Base-by-base conservation (phyloP, 73 alveolate species). In the Paramecium pentaurelia region DNA sequence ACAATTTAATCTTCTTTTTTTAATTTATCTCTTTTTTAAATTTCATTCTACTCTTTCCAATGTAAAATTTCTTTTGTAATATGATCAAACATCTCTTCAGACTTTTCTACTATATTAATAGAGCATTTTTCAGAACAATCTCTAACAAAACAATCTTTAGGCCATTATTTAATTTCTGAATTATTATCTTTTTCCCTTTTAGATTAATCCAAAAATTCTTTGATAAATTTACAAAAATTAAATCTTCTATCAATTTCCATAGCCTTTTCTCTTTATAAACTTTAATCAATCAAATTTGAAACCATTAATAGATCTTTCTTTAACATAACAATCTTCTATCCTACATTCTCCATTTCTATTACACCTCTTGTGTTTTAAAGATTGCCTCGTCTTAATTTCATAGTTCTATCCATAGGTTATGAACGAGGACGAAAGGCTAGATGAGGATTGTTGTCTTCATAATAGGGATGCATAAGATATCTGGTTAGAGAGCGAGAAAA, bases 381-480 rank as follows among this genome's bases (percentile, higher is more conserved):
- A 32, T 40, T 27, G 14, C 77, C 77, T 12, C 91, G 1, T 22
- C 91, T 80, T 9, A 80, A 36, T 22, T 42, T 80, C 91, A 80
- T 80, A 2, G 75, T 45, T 18, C 75, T 40, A 80, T 80, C 75
- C 45, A 38, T 40, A 8, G 91, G 91, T 45, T 34, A n/a, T 8
- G 71, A 11, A 7, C 91, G 18, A 47, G 91, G 91, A 22, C 91
- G 37, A 49, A 80, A 80, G 34, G 91, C 91, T 45, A 80, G 27
- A 25, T 45, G 75, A 11, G 91, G 91, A 80, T 80, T 80, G 4
- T 18, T 40, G 28, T 80, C 91, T 36, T 80, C 91, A 25, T 40
- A 80, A 80, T 80, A 80, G 75, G 91, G 91, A 80, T 80, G 75
- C 91, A 80, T 80, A 25, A 80, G 58, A 27, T 8, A 18, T 47